Evolutionary conservation across 2,329 filamentous ascomycete genomes (phyloP), one percentile per base, ranked within the genome.

Genomic region (Exutisphaerella laricina): DNA sequence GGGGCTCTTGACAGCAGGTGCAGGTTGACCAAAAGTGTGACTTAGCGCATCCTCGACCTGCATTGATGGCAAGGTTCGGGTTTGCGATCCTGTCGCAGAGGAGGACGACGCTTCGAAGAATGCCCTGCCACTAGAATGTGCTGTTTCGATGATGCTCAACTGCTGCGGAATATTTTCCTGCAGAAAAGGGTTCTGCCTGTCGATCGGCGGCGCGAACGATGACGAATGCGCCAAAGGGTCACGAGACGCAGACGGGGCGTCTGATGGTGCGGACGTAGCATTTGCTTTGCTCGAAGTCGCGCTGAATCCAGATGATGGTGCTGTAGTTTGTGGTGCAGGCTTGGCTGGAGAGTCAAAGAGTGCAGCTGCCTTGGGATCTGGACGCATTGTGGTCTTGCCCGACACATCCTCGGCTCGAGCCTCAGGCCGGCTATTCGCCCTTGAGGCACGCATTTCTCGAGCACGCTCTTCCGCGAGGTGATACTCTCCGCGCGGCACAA

Each of bases 401-500:
- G 39, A 5, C 22, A 32, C 29, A 17, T 41, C 34, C n/a, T 39
- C 41, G 13, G 34, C 26, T 5, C 48, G 44, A 20, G 56, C 57
- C 16, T 29, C 41, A 14, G 51, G 48, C 20, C 55, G 39, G 30
- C 55, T 58, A 14, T 28, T 35, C 9, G 26, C 43, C 31, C 51
- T 34, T 10, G 51, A 50, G 18, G 49, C 49, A 9, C 56, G 49
- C 13, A 61, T 52, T 41, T 60, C 54, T 16, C 49, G 58, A 8
- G 62, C 54, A 23, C 56, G 57, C 29, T 62, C 58, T n/a, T 60
- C 55, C 3, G 62, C 61, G n/a, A 51, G 47, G 3, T 50, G 54
- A 37, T 66, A 65, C 5, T 62, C 51, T 40, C 64, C 60, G 7
- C 60, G 54, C 4, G 62, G 58, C 7, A 66, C 61, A 31, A 66